Evolutionary conservation across 495 filamentous ascomycete genomes (phyloP).

Genomic region (Cairneyella variabilis): DNA sequence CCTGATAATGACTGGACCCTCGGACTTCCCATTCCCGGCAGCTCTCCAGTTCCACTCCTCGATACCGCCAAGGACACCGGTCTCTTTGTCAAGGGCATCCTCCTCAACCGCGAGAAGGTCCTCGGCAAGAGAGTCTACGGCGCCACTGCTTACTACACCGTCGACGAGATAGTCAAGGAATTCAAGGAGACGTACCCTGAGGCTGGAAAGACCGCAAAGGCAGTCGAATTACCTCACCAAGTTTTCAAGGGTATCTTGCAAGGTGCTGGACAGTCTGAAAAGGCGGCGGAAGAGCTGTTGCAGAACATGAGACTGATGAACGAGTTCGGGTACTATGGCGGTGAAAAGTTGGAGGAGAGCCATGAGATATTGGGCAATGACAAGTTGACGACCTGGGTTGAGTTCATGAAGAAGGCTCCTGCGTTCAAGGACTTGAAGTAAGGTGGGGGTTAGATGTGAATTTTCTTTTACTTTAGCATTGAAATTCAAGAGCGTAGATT

Average conservation of each 20-base stretch:
- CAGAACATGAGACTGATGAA: slow-evolving; percentile 49
- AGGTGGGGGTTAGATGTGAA: too few relatives aligned
- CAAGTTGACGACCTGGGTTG: slow-evolving; percentile 37
- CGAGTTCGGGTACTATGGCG: slow-evolving; percentile 49
- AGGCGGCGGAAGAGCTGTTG: slow-evolving; percentile 43
- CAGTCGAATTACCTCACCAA: slow-evolving; percentile 39
- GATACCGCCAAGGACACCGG: slow-evolving; percentile 47
- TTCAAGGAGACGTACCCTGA: slow-evolving; percentile 46
- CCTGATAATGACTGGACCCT: slow-evolving; percentile 36
- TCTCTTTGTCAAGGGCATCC: slow-evolving; percentile 54
- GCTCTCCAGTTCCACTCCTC: slow-evolving; percentile 47
- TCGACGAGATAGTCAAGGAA: slow-evolving; percentile 39
- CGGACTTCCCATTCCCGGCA: slow-evolving; percentile 35
- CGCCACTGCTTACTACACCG: slow-evolving; percentile 48
- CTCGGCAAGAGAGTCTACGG: slow-evolving; percentile 42
- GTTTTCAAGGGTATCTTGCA: slow-evolving; percentile 41
- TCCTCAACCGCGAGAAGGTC: slow-evolving; percentile 33
- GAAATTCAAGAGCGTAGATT: too few relatives aligned
- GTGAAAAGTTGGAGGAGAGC: slow-evolving; percentile 33
- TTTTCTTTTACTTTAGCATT: too few relatives aligned
- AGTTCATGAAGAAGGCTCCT: slow-evolving; percentile 29
- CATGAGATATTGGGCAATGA: slow-evolving; percentile 33
- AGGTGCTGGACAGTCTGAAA: slow-evolving; percentile 33
- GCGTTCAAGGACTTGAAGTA: slow-evolving; percentile 30
- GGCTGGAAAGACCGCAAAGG: slow-evolving; percentile 40